Percentiles rank a stretch among this genome's conserved stretches.
Evolutionary conservation across 1,139 yeast genomes (phyloP).

Genomic region (Petasospora rhodanensis): DNA sequence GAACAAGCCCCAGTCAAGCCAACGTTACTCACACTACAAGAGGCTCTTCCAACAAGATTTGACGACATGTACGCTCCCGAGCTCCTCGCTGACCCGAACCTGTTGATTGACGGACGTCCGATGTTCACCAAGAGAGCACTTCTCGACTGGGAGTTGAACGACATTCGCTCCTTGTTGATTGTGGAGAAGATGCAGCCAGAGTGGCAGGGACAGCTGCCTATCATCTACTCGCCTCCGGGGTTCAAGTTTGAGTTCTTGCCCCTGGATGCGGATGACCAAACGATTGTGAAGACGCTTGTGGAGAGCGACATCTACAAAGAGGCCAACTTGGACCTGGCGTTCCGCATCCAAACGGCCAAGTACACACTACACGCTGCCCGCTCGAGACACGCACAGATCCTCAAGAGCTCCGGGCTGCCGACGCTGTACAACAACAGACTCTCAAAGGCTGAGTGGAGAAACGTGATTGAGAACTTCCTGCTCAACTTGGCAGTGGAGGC

Average conservation of each 20-base stretch:
- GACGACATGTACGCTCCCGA: slow-evolving; percentile 54
- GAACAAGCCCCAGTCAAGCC: slow-evolving; percentile 1
- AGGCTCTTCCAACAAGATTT: slow-evolving; percentile 45
- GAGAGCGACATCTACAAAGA: slow-evolving; percentile 56
- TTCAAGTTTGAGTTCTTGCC: slow-evolving; percentile 43
- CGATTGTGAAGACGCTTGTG: slow-evolving; percentile 44
- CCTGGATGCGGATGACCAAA: slow-evolving; percentile 42
- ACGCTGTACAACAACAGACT: slow-evolving; percentile 20
- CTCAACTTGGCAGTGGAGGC: slow-evolving; percentile 64
- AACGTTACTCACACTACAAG: slow-evolving; percentile 27
- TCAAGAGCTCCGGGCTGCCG: slow-evolving; percentile 25
- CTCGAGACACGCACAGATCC: slow-evolving; percentile 36
- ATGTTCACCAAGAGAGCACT: slow-evolving; percentile 53
- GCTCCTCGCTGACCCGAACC: slow-evolving; percentile 35
- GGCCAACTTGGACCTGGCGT: slow-evolving; percentile 46
- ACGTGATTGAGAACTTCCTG: slow-evolving; percentile 60
- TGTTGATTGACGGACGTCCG: slow-evolving; percentile 52
- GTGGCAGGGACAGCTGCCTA: slow-evolving; percentile 50
- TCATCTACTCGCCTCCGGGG: slow-evolving; percentile 33
- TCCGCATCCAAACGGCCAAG: slow-evolving; percentile 52
- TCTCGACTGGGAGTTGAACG: slow-evolving; percentile 63
- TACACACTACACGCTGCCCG: slow-evolving; percentile 57
- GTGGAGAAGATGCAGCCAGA: slow-evolving; percentile 44
- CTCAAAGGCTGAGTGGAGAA: slow-evolving; percentile 59
- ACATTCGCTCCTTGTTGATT: slow-evolving; percentile 55